Base-by-base conservation (phyloP, 495 filamentous ascomycete species). In the Daldinia bambusicola region DNA sequence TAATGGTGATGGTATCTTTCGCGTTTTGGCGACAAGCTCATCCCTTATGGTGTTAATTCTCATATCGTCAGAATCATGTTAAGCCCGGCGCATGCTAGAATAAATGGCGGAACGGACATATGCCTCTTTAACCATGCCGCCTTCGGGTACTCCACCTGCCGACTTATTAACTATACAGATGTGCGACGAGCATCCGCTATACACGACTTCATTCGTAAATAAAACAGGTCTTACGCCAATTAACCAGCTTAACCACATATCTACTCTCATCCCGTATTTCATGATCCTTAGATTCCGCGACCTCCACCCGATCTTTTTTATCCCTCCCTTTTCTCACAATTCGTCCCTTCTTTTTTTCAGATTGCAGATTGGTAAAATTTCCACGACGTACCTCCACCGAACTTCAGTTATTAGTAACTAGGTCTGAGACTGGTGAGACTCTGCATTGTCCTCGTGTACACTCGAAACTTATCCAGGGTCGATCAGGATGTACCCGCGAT, bases 391-490 rank as follows among this genome's bases (percentile, higher is more conserved):
- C 61, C 48, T 56, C 64, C 48, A 55, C 55, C 16, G 55, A 61
- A 43, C 55, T 41, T 22, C 22, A 50, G 16, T 65, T 22, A 41
- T 51, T 62, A 53, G 30, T n/a, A 53, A 55, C n/a, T 64, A 45
- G 18, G 48, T 68, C 70, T 65, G 48, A 68, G 64, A 71, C 69
- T 71, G 63, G 45, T 63, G 55, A 67, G 63, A 72, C 61, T 65
- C 61, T 66, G 70, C 70, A 72, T 72, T 72, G 66, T 61, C 57
- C 57, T 69, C 61, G 55, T 68, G 65, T 69, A 22, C 65, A 68
- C 58, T 72, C 70, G 64, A 72, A 72, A 72, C 70, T 26, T 56
- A 68, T 65, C 50, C 55, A 43, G 51, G 61, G 70, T 61, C 70
- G 70, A 72, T 72, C 70, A 68, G 61, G 65, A 68, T 72, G 50